Conservation (phyloP, 139 green algal species). For the Chlorella sp. region DNA sequence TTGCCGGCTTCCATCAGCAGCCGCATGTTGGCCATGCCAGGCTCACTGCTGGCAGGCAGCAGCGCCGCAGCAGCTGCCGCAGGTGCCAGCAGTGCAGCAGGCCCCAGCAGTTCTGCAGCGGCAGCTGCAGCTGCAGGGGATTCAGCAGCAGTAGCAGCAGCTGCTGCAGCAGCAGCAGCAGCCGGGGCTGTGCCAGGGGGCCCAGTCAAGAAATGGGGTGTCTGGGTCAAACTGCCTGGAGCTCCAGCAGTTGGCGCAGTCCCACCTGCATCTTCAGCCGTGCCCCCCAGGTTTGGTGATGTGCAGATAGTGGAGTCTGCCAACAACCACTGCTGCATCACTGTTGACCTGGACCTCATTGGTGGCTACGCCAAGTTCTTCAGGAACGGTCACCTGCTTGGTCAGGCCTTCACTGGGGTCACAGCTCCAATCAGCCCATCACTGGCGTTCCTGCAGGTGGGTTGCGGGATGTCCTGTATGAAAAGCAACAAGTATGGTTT, state of each 20-base stretch:
- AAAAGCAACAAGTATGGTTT: too few species aligned
- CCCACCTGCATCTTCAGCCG: not conserved
- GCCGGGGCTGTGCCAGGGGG: not conserved
- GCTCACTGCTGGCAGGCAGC: too few species aligned
- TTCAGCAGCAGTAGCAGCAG: not conserved
- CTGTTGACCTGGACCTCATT: conserved; percentile 50
- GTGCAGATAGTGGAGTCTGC: conserved; percentile 17
- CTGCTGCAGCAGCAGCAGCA: not conserved
- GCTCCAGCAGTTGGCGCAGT: not conserved
- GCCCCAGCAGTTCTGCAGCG: too few species aligned
- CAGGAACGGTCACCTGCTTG: conserved; percentile 49
- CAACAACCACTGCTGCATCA: conserved; percentile 49
- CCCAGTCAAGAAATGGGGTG: conserved; percentile 26
- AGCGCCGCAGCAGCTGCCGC: too few species aligned
- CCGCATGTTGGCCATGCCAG: too few species aligned
- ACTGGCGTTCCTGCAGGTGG: conserved; percentile 29
- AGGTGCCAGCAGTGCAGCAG: too few species aligned
- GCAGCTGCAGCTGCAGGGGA: too few species aligned
- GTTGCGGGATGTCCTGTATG: too few species aligned
- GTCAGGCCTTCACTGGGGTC: conserved; percentile 42
- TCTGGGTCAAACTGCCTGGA: conserved; percentile 41
- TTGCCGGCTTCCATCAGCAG: too few species aligned
- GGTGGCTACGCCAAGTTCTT: conserved; percentile 49
- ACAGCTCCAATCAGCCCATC: conserved; percentile 33
- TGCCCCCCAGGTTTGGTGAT: not conserved